Evolutionary conservation across 2,329 filamentous ascomycete genomes (phyloP).

Genomic region (Macrophomina pseudophaseolina): DNA sequence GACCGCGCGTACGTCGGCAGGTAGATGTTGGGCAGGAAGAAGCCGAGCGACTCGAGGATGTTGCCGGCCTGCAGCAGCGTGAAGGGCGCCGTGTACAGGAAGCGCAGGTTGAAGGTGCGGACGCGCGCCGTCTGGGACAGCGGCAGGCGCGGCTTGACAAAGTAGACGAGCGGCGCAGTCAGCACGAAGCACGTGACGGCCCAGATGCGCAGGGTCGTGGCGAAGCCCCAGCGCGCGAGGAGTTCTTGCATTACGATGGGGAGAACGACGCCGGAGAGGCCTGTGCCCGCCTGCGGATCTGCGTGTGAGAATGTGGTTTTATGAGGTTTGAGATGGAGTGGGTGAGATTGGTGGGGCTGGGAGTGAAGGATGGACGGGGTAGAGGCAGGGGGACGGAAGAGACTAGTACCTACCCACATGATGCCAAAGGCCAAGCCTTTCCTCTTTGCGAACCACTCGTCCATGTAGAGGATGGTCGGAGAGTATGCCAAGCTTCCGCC

Average conservation of each 20-base stretch:
- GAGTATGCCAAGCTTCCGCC: conserved; percentile 62
- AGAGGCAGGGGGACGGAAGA: no score
- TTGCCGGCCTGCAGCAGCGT: conserved; percentile 42
- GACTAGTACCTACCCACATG: conserved; percentile 53
- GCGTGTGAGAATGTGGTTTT: background rate
- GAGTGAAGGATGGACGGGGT: background rate
- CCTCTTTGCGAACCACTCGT: conserved; percentile 66
- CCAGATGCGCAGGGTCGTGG: conserved; percentile 49
- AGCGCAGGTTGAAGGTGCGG: conserved; percentile 38
- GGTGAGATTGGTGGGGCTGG: conserved; percentile 31
- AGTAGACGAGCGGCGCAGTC: conserved; percentile 40
- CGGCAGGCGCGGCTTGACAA: conserved; percentile 42
- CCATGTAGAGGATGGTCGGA: conserved; percentile 63
- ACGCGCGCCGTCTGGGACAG: conserved; percentile 29
- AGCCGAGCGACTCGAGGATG: conserved; percentile 45
- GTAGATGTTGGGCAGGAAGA: conserved; percentile 48
- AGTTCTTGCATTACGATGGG: conserved; percentile 50
- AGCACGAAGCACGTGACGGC: conserved; percentile 39
- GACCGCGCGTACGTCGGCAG: conserved; percentile 42
- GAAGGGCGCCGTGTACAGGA: conserved; percentile 39
- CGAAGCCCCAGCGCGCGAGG: conserved; percentile 46
- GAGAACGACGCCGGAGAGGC: conserved; percentile 50
- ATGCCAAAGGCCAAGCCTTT: conserved; percentile 67
- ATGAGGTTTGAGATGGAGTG: background rate
- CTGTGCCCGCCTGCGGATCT: conserved; percentile 35